A percentile compares a stretch with the other conserved stretches of the same genome.
Conservation (phyloP, 805 yeast species). For the Suhomyces sp. region DNA sequence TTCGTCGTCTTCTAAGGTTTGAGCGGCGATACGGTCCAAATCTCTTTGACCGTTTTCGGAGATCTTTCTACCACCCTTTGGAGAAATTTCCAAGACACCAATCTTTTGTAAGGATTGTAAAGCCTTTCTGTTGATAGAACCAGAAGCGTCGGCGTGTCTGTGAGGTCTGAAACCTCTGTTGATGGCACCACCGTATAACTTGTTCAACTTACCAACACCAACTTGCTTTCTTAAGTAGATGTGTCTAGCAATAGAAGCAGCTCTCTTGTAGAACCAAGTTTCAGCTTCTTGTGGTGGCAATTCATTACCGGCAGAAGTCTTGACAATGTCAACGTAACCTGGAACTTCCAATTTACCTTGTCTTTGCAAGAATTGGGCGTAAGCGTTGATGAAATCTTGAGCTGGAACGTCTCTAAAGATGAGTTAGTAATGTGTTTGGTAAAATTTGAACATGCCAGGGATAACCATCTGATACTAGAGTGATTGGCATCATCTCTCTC, state of each 20-base stretch:
- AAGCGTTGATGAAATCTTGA: slow-evolving; percentile 98
- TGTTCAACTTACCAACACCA: slow-evolving; percentile 99
- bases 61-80: slow-evolving; percentile 99
- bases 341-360: slow-evolving; percentile 99
- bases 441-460: neutral
- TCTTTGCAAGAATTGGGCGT: slow-evolving; percentile 99
- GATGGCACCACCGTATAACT: slow-evolving; percentile 97
- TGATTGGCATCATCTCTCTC: neutral
- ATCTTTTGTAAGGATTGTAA: slow-evolving; percentile 97
- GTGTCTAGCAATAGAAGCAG: slow-evolving; percentile 99
- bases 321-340: slow-evolving; percentile 99
- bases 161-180: slow-evolving; percentile 99
- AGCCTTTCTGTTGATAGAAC: slow-evolving; percentile 98
- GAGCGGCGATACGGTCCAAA: slow-evolving; percentile 99
- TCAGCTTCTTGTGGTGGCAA: slow-evolving; percentile 99
- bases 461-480: neutral
- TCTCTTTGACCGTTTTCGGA: slow-evolving; percentile 99
- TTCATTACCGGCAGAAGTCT: slow-evolving; percentile 98
- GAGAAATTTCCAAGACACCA: slow-evolving; percentile 93
- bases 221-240: slow-evolving; percentile 98
- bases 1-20: slow-evolving; percentile 91
- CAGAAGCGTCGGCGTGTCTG: slow-evolving; percentile 98
- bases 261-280: slow-evolving; percentile 99
- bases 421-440: slow-evolving; percentile 28
- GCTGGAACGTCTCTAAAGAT: slow-evolving; percentile 97